phyloP scores from a whole-genome alignment of 352 stramenopile genomes.

The Phytopythium helicoides region DNA sequence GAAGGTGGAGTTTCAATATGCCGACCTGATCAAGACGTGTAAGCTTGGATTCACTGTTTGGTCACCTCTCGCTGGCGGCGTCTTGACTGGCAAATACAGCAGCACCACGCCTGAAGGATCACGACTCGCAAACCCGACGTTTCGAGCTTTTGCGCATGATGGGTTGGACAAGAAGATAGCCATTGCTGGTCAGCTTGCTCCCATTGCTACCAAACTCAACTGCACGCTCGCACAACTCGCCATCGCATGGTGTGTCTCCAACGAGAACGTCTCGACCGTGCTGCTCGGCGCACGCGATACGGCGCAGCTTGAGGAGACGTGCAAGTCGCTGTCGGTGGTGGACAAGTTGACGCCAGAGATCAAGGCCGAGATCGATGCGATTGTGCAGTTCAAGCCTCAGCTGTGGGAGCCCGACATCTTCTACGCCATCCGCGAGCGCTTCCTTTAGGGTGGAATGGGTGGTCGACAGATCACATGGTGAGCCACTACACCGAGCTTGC shows the following conservation, averaged over 20 bases:
- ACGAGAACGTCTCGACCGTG: constrained; percentile 44
- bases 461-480: too few species aligned
- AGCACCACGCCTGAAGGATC: constrained; percentile 24
- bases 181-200: constrained; percentile 17
- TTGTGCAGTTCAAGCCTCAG: too few species aligned
- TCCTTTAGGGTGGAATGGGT: too few species aligned
- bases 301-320: too few species aligned
- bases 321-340: too few species aligned
- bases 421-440: too few species aligned
- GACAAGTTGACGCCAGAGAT: too few species aligned
- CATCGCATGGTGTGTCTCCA: constrained; percentile 47
- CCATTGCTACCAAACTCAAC: constrained; percentile 25
- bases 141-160: constrained; percentile 3
- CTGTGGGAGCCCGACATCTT: too few species aligned
- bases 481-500: too few species aligned
- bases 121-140: constrained; percentile 18
- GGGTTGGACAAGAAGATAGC: constrained; percentile 20
- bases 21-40: constrained; percentile 53
- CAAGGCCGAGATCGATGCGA: too few species aligned
- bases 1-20: constrained; percentile 58
- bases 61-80: constrained; percentile 37
- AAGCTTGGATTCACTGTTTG: constrained; percentile 58
- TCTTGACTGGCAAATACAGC: constrained; percentile 62
- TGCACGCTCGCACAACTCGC: constrained; percentile 42
- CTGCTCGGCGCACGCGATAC: too few species aligned